phyloP scores from a whole-genome alignment of 179 eudicot species.

The Drosera spatulata region DNA sequence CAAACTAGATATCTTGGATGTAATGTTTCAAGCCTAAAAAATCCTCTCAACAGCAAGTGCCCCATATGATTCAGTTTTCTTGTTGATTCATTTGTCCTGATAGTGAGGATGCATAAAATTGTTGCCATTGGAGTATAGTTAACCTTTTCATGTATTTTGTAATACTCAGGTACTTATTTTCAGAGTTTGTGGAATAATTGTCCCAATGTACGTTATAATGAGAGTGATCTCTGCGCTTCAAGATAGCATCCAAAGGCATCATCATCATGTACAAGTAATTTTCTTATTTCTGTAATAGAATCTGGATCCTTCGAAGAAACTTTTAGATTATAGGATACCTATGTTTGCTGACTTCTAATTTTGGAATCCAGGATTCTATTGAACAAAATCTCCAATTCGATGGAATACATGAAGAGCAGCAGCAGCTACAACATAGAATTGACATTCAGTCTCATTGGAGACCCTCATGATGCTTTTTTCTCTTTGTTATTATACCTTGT shows the following conservation, averaged over 20 bases:
- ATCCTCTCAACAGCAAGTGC: too few relatives aligned
- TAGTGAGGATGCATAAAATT: too few relatives aligned
- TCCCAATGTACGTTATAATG: constrained; percentile 73
- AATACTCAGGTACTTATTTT: constrained; percentile 46
- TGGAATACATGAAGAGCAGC: constrained; percentile 8
- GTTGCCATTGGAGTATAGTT: too few relatives aligned
- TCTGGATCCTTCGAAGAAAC: not conserved
- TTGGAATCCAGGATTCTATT: constrained; percentile 13
- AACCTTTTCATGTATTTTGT: too few relatives aligned
- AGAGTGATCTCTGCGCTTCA: constrained; percentile 44
- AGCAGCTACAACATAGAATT: constrained; percentile 10
- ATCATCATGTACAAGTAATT: constrained; percentile 18
- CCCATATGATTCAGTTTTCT: too few relatives aligned
- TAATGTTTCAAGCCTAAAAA: too few relatives aligned
- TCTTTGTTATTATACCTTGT: not conserved
- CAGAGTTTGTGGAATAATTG: constrained; percentile 53
- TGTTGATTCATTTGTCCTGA: too few relatives aligned
- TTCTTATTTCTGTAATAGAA: not conserved
- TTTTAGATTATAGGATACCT: not conserved
- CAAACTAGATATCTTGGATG: too few relatives aligned
- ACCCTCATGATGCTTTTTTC: not conserved
- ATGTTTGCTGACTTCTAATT: not conserved
- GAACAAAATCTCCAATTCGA: constrained; percentile 8
- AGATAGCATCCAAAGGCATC: constrained; percentile 35
- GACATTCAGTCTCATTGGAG: not conserved